Evolutionary conservation across 108 stramenopile genomes (phyloP).

Genomic region (Cylindrotheca fusiformis): DNA sequence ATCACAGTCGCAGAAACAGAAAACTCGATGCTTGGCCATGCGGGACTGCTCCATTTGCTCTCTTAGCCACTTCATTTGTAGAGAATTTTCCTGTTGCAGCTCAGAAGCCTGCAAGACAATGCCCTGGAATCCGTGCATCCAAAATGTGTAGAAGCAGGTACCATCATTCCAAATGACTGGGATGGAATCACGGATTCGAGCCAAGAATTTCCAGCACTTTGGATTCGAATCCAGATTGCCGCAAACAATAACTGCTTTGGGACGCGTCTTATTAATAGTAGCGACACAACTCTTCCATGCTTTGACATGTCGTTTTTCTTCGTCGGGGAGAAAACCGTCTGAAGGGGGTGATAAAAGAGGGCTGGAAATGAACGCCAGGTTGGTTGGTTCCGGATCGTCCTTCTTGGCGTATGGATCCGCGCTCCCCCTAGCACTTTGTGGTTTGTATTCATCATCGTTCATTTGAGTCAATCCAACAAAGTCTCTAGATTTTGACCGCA

Average conservation of each 20-base stretch:
- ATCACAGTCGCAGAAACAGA: conserved; percentile 73
- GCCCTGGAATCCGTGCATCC: conserved; percentile 71
- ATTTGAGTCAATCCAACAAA: conserved; percentile 79
- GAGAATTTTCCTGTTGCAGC: conserved; percentile 15
- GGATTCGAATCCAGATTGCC: conserved; percentile 37
- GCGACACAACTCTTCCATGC: conserved; percentile 69
- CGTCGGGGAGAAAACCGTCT: conserved; percentile 26
- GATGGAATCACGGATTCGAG: conserved; percentile 78
- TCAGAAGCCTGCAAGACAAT: conserved; percentile 41
- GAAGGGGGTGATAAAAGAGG: conserved; percentile 38
- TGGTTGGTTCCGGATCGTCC: conserved; percentile 35
- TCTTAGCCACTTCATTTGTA: conserved; percentile 62
- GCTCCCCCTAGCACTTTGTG: conserved; percentile 33
- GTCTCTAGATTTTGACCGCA: conserved; percentile 57
- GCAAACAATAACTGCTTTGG: conserved; percentile 74
- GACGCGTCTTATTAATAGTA: conserved; percentile 68
- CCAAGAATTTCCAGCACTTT: conserved; percentile 63
- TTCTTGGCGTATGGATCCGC: conserved; percentile 46
- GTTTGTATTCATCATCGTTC: conserved; percentile 77
- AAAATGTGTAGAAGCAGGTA: conserved; percentile 60
- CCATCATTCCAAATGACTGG: conserved; percentile 75
- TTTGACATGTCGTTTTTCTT: conserved; percentile 54
- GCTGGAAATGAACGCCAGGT: conserved; percentile 61
- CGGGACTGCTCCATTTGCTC: conserved; percentile 82
- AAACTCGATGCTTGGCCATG: conserved; percentile 67